Base-by-base conservation (phyloP, 495 filamentous ascomycete species). In the Cercophora sp. region DNA sequence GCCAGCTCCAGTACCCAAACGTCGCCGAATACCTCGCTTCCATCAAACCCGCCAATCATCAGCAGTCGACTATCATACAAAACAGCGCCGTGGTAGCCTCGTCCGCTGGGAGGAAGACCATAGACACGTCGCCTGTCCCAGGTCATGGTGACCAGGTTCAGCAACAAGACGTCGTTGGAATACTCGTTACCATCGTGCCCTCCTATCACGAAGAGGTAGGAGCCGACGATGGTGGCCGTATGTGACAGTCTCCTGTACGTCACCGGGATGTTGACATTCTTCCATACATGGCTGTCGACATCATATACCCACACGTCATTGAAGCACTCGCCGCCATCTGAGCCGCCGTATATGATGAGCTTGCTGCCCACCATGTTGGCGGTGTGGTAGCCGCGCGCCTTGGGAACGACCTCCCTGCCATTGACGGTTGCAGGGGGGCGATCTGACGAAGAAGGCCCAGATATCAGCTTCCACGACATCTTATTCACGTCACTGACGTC, bases 301-400 rank as follows among this genome's bases (percentile, higher is more conserved):
- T 85, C 79, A 59, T 85, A 85, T 22, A 85, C 75, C 82, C 82
- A 85, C 26, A 85, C 82, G 60, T 85, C 82, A 56, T 79, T 72
- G 63, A 85, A 85, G 62, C 82, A 85, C 63, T 85, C 81, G 26
- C 77, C 79, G 40, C 82, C 82, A 56, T 85, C 82, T 1, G 79
- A 83, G 6, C 82, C 82, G 22, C 82, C 82, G 60, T 77, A 85
- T 43, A 85, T 80, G 58, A 85, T 85, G 25, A 85, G 73, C 64
- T 85, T 85, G 58, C 70, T 72, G 26, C 82, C 82, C 29, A 85
- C 82, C 78, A 85, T 85, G 61, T 85, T 85, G 27, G 82, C 82
- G 11, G 82, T 85, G 61, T 85, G 82, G 55, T 85, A 85, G 9
- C 82, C 82, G 32, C 82, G 67, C 22, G 82, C 79, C 56, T 81